A percentile compares a stretch with the other conserved stretches of the same genome.
Conservation (phyloP, 192 early-diverging fungal genomes). For the Podila epigama region DNA sequence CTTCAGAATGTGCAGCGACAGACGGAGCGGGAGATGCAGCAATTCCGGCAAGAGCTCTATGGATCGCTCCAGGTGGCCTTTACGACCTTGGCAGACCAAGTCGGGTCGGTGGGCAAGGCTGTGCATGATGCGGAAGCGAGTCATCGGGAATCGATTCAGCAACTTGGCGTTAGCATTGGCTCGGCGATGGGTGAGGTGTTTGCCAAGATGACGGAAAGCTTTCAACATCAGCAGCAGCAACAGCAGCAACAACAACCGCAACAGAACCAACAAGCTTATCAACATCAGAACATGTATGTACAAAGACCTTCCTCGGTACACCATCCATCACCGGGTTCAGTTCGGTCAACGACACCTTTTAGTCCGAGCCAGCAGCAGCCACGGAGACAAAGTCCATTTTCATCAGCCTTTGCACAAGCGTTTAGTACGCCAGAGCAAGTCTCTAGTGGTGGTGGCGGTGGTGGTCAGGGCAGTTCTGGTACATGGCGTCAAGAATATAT, state of each 20-base stretch:
- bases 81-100: constrained; percentile 32
- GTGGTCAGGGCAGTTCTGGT: constrained; percentile 1
- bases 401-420: not conserved
- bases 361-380: not conserved
- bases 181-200: constrained; percentile 34
- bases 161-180: constrained; percentile 26
- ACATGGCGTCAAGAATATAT: constrained; percentile 15
- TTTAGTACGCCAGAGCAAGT: not conserved
- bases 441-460: not conserved
- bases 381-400: constrained; percentile 5
- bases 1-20: constrained; percentile 20
- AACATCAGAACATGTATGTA: no score
- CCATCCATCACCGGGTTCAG: no score
- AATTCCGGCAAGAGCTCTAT: constrained; percentile 39
- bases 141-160: constrained; percentile 23
- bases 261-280: not conserved
- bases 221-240: constrained; percentile 29
- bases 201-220: constrained; percentile 24
- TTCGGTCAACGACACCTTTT: no score
- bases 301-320: no score
- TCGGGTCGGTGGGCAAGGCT: constrained; percentile 28
- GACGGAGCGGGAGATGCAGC: constrained; percentile 21
- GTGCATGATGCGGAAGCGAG: constrained; percentile 20
- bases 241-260: constrained; percentile 6
- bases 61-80: constrained; percentile 34